Percentiles rank a stretch among this genome's conserved stretches.
Conservation (phyloP, 164 flowering plant genomes). For the Magnolia sinica region DNA sequence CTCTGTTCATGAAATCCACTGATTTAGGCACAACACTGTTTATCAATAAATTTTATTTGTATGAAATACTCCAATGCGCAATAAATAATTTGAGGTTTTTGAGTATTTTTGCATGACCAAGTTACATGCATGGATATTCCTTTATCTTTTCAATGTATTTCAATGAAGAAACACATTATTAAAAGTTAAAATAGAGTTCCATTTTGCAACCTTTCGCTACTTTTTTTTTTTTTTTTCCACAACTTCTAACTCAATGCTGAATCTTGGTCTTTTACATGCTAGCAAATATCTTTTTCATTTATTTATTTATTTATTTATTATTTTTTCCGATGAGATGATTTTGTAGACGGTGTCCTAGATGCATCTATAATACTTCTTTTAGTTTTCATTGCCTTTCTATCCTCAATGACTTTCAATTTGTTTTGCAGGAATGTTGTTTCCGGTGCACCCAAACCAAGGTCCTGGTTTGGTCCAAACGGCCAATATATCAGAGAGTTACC, state of each 20-base stretch:
- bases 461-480: conserved; percentile 97
- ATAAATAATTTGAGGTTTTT: too few relatives aligned
- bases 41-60: too few relatives aligned
- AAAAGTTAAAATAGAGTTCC: neutral
- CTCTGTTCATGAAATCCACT: too few relatives aligned
- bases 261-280: neutral
- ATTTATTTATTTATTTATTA: neutral
- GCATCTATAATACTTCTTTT: neutral
- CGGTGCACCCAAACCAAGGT: conserved; percentile 45
- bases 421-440: conserved; percentile 43
- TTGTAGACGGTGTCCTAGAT: neutral
- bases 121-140: neutral
- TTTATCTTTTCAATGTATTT: neutral
- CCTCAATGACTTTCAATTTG: neutral
- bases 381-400: neutral
- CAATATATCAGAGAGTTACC: conserved; percentile 92
- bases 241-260: neutral
- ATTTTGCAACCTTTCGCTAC: neutral
- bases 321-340: neutral
- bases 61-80: too few relatives aligned
- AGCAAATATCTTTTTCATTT: neutral
- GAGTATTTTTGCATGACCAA: neutral
- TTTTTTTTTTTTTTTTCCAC: too few relatives aligned
- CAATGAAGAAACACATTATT: neutral
- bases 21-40: too few relatives aligned